These are phyloP conservation scores for Saussurea involucrata DNA, from an alignment of 129 eudicot genomes.

Conservation along the genomic window DNA sequence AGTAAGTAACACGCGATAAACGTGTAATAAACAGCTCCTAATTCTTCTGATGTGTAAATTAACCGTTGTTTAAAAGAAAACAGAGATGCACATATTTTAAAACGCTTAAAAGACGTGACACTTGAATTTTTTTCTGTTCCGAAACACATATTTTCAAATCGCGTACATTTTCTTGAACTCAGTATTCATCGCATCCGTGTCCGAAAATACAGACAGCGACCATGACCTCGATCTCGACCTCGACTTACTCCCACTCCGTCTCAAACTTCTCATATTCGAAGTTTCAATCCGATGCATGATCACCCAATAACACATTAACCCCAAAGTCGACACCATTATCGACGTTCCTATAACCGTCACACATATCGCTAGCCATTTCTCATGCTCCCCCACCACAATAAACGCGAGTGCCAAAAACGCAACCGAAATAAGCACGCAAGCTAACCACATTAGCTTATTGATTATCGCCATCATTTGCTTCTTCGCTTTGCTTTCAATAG, in stretches of 20 bases:
- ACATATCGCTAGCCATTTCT: slow-evolving; percentile 56
- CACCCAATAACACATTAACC: slow-evolving; percentile 64
- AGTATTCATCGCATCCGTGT: slow-evolving; percentile 31
- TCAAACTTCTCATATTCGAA: slow-evolving; percentile 33
- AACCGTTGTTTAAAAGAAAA: too few species aligned
- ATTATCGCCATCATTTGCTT: slow-evolving; percentile 58
- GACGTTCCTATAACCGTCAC: slow-evolving; percentile 52
- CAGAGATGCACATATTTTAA: not conserved
- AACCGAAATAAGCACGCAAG: slow-evolving; percentile 56
- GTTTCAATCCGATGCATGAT: slow-evolving; percentile 51
- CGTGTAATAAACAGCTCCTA: too few species aligned
- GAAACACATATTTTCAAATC: slow-evolving; percentile 13
- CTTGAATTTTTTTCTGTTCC: not conserved
- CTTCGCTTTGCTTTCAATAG: slow-evolving; percentile 58
- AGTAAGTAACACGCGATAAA: too few species aligned
- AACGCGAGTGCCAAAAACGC: slow-evolving; percentile 58
- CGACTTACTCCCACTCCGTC: slow-evolving; percentile 33
- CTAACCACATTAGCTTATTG: slow-evolving; percentile 69
- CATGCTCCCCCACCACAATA: slow-evolving; percentile 55
- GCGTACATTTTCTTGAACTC: slow-evolving; percentile 64
- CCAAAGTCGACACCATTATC: slow-evolving; percentile 59
- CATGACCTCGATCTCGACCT: slow-evolving; percentile 39
- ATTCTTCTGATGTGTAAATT: too few species aligned
- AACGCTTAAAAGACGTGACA: slow-evolving; percentile 5
- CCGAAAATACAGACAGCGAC: slow-evolving; percentile 44